phyloP scores from a whole-genome alignment of 2,329 filamentous ascomycete species.

The Paracorniculantispora psalliotae region DNA sequence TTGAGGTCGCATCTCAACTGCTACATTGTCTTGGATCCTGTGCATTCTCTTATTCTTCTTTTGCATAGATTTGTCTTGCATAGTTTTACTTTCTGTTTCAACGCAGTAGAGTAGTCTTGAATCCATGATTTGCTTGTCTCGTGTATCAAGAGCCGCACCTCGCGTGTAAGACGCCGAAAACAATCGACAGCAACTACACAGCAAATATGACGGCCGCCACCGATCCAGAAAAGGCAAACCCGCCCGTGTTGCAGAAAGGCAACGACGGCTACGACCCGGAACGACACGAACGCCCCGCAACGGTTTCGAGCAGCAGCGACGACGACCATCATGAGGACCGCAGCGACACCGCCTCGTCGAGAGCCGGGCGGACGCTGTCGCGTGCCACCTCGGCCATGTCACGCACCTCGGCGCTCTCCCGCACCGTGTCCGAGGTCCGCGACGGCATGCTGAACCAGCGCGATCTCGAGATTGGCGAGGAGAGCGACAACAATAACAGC shows the following conservation, averaged over 20 bases:
- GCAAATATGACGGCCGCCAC: neutral
- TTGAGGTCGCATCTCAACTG: neutral
- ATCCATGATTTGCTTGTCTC: neutral
- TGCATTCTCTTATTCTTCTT: too few species aligned
- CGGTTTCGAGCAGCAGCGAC: neutral
- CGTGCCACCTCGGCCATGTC: neutral
- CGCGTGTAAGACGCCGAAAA: neutral
- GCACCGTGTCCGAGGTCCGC: conserved; percentile 33
- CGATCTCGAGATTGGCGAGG: conserved; percentile 31
- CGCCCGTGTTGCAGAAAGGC: neutral
- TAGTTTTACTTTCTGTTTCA: too few species aligned
- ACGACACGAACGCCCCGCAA: conserved; percentile 4
- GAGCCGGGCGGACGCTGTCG: neutral
- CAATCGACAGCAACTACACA: neutral
- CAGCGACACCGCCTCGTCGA: neutral
- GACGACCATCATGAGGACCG: neutral
- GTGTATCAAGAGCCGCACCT: neutral
- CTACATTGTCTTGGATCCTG: neutral
- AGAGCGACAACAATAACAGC: conserved; percentile 18
- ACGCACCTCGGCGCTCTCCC: conserved; percentile 21
- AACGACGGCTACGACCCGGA: conserved; percentile 1
- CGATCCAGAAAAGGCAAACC: neutral
- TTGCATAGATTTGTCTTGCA: too few species aligned
- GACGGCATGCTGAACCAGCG: conserved; percentile 35
- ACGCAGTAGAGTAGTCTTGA: neutral